Base-by-base conservation (phyloP, 202 grass and related monocot genomes). In the Elaeis oleifera region DNA sequence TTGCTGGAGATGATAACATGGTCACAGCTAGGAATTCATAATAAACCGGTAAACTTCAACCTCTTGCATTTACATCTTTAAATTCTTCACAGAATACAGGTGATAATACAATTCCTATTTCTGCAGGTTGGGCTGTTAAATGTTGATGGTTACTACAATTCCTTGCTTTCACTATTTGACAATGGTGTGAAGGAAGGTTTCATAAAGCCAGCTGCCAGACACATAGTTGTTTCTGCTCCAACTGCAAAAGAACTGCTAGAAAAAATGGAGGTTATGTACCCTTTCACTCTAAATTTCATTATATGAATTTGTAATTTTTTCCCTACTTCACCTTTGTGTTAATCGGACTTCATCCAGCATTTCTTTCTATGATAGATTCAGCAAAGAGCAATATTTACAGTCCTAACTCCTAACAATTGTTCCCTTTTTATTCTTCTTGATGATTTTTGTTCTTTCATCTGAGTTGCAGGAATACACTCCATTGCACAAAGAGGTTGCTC, bases 1-100 rank as follows among this genome's bases (percentile, higher is more conserved):
- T 71, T 97, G 68, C 56, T 97, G 77, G 88, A 97, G 88, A 97
- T 97, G 94, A 97, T 92, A 62, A 86, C 94, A 73, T 97, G 94
- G 94, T 86, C 94, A 56, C 94, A 97, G 64, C 80, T 97, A 16
- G 94, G 94, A 72, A 97, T 97, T 64, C 94, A 97, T 74, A 81
- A 97, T 23, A 97, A 97, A 76, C 82, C 94, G 70, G 94, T 97
- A 48, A 89, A 81, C 76, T 57, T 53, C 3, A 21, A 23, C 53
- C 15, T 63, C 16, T 68, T 16, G 4, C 1, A 44, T 44, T 44
- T 3, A 44, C 36, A 44, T 44, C 36, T 14, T 44, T 44, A 13
- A 44, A 44, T 13, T 44, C 36, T 13, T 44, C 7, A 44, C 11
- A 44, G 11, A 44, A 44, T 44, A 44, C 9, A 44, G 36, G 9